Base-by-base conservation (phyloP, 805 yeast species). In the Clavispora vitiphila region DNA sequence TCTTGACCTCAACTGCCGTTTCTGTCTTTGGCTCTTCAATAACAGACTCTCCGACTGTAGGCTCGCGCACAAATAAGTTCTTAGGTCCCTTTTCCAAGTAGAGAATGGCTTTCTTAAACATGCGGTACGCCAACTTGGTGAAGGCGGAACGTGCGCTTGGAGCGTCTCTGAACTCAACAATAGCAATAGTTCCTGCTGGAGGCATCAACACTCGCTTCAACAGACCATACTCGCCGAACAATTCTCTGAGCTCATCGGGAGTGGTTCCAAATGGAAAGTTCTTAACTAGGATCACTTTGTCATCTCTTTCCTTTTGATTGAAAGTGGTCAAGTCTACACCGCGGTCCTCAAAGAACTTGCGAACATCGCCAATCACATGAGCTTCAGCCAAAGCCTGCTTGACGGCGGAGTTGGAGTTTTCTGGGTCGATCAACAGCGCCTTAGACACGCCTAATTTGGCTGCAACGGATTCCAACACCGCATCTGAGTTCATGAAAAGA, bases 381-480 rank as follows among this genome's bases (percentile, higher is more conserved):
- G 97, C 95, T 67, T 93, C 99, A 0, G 99, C 98, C 48, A 93
- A 74, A 0, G 99, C 98, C 64, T 90, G 98, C 59, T 90, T 87
- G 11, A 93, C 98, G 1, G 96, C 97, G 39, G 96, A 84, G 45
- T 74, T 81, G 7, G 95, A 76, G 49, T 81, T 86, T 53, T 87
- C 85, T 1, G 96, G 91, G 61, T 93, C 95, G 46, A 93, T 77
- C 56, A 93, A 73, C 43, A 88, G 87, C 7, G 93, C 73, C 62
- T 91, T 93, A 21, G 80, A 60, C 38, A 93, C 71, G 7, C 98
- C 98, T 64, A 93, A 64, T 54, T 84, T 83, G 7, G 77, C 60
- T 2, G 98, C 96, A 34, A 89, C 93, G 40, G 93, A 83, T 37
- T 88, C 91, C 62, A 93, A 70, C 10, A 93, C 95, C 1, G 98